phyloP scores from a whole-genome alignment of 129 eudicot genomes.

The sunflower (Helianthus annuus) region HanXRQr2.0-SUNRISE NC_035442.2:165092537-165093036 shows the following conservation, averaged over 20 bases:
- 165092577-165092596: no score
- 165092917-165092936: slow-evolving; percentile 43
- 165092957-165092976: no score
- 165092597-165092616: no score
- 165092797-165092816: background rate
- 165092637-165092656: no score
- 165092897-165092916: slow-evolving; percentile 35
- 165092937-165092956: background rate
- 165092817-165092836: slow-evolving; percentile 9
- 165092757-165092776: slow-evolving; percentile 12
- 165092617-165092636: no score
- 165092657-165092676: no score
- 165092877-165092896: slow-evolving; percentile 26
- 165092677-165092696: background rate
- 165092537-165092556: no score
- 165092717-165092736: background rate
- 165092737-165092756: slow-evolving; percentile 10
- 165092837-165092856: background rate
- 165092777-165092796: slow-evolving; percentile 15
- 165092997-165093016: background rate
- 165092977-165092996: background rate
- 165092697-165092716: background rate
- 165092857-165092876: slow-evolving; percentile 14
- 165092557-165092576: no score
- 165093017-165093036: background rate